Percentiles rank a stretch among this genome's conserved stretches.
Evolutionary conservation across 306 rosid genomes (phyloP).

Genomic region (Ammopiptanthus mongolicus): DNA sequence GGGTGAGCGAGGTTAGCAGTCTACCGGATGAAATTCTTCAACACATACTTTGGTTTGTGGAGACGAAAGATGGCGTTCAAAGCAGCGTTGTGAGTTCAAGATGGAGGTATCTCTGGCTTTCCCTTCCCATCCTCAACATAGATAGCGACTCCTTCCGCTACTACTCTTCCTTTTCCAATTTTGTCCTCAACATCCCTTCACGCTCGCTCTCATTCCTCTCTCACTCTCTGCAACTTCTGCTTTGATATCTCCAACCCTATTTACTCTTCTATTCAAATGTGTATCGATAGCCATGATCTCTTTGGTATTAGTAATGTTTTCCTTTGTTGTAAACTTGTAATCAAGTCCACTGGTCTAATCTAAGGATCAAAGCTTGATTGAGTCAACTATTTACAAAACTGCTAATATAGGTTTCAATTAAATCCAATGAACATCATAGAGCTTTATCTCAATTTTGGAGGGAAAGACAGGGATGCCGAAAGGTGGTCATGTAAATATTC

Average conservation of each 20-base stretch:
- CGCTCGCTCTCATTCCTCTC: neutral
- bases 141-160: neutral
- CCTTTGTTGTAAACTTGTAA: neutral
- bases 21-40: too few species aligned
- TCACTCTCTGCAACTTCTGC: neutral
- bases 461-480: neutral
- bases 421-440: neutral
- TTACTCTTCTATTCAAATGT: neutral
- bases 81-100: neutral
- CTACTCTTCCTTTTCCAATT: neutral
- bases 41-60: neutral
- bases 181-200: neutral
- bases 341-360: neutral
- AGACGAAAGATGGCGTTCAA: neutral
- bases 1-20: too few species aligned
- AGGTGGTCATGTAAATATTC: neutral
- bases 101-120: neutral
- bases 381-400: neutral
- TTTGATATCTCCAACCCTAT: constrained; percentile 15
- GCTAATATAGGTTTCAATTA: neutral
- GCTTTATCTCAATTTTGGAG: too few species aligned
- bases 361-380: neutral
- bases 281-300: constrained; percentile 9
- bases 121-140: neutral
- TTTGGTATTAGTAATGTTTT: neutral